Conservation (phyloP, 805 yeast species). For the Candida xyloterini region DNA sequence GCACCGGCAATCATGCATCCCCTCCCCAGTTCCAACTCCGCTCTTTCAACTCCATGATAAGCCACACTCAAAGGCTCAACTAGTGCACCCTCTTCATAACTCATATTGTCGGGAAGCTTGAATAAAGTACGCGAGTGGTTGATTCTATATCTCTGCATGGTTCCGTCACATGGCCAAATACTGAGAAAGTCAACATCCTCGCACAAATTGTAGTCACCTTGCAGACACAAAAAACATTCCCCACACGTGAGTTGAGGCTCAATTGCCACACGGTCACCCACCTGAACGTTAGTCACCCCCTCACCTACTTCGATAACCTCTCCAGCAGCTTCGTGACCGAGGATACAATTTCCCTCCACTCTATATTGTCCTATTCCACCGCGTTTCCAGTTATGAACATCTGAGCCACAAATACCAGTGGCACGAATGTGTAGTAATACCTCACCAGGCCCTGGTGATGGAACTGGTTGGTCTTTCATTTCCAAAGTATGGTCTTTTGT, state of each 20-base stretch:
- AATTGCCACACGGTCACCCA: conserved; percentile 47
- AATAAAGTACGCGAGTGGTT: conserved; percentile 34
- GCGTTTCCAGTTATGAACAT: conserved; percentile 63
- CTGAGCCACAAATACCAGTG: conserved; percentile 79
- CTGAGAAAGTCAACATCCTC: conserved; percentile 37
- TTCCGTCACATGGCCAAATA: conserved; percentile 38
- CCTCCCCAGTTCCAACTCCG: conserved; percentile 44
- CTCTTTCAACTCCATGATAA: conserved; percentile 47
- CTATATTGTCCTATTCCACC: conserved; percentile 56
- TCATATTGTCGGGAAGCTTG: conserved; percentile 40
- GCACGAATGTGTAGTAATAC: conserved; percentile 59
- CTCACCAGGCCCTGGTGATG: conserved; percentile 34
- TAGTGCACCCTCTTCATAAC: conserved; percentile 52
- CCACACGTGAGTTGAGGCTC: conserved; percentile 57
- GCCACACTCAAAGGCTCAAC: conserved; percentile 58
- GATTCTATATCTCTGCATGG: conserved; percentile 37
- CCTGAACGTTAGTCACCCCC: conserved; percentile 41
- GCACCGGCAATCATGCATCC: conserved; percentile 51
- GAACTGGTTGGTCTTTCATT: conserved; percentile 17
- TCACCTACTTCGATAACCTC: conserved; percentile 47
- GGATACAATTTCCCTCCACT: conserved; percentile 34
- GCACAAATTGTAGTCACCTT: conserved; percentile 42
- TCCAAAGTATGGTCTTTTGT: conserved; percentile 19
- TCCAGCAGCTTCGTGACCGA: conserved; percentile 47
- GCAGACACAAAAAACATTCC: conserved; percentile 35